Base-by-base conservation (phyloP, 108 stramenopile species). In the Skeletonema tropicum region DNA sequence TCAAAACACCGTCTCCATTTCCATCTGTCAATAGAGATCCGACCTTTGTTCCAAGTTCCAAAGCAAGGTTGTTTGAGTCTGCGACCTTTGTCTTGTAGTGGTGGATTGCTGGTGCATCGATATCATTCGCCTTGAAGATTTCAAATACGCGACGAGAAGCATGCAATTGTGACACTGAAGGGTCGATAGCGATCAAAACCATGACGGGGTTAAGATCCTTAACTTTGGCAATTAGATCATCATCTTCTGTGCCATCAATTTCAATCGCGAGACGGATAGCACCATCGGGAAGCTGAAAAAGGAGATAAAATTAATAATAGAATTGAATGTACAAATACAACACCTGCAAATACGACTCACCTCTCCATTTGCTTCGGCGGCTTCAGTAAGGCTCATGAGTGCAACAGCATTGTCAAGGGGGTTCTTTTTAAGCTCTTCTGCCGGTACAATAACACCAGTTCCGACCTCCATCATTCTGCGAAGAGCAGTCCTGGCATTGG, bases 331-430 rank as follows among this genome's bases (percentile, higher is more conserved):
- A 31, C 19, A 46, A 32, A 21, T 25, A 10, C 49, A 38, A 46
- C 5, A 42, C 21, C n/a, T 21, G 48, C 52, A 2, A 0, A 31
- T 14, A 60, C n/a, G 8, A 52, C 88, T 85, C 70, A 91, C 90
- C 88, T 87, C 73, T 77, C 94, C 94, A 59, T 87, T 60, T 66
- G 81, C 83, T 35, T 69, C 88, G 64, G 93, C 73, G 29, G 92
- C 94, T 39, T 97, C 95, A 10, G 82, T 76, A 13, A 98, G 84
- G 42, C 80, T 82, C 80, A 95, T 86, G 6, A 97, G 89, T 29
- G 98, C 97, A 42, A 96, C 90, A 19, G 97, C 90, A 69, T 97
- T 96, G 19, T 93, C 95, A 57, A 98, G 60, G 39, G 97, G 97
- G 62, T 92, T 87, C 77, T 90, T 89, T 63, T 90, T 88, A 39